These are phyloP conservation scores for Fomitopsis serialis DNA, from an alignment of 768 basidiomycete species.

Conservation along the genomic window DNA sequence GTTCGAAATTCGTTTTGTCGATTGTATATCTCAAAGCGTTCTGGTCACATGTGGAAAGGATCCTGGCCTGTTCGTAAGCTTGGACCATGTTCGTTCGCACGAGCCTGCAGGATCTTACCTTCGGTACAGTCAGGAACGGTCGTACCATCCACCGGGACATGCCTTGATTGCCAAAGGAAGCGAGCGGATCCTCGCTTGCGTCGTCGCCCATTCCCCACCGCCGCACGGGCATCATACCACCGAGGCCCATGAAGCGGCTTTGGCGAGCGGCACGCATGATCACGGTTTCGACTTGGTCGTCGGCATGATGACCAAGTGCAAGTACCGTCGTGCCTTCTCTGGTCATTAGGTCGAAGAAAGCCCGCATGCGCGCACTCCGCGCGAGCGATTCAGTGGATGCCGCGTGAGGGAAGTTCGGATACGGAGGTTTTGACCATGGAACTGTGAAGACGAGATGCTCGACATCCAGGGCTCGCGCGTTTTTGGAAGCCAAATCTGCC, in stretches of 20 bases:
- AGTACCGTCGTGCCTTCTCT: slow-evolving; percentile 33
- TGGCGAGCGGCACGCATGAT: slow-evolving; percentile 63
- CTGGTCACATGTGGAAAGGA: slow-evolving; percentile 72
- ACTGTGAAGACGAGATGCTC: slow-evolving; percentile 43
- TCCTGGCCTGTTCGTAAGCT: slow-evolving; percentile 51
- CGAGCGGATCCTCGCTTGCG: slow-evolving; percentile 23
- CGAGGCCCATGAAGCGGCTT: slow-evolving; percentile 49
- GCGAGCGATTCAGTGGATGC: neutral
- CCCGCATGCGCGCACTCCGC: slow-evolving; percentile 43
- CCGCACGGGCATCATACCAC: slow-evolving; percentile 62
- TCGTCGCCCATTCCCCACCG: slow-evolving; percentile 74
- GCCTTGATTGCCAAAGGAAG: slow-evolving; percentile 46
- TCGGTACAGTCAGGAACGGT: slow-evolving; percentile 61
- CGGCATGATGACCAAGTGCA: slow-evolving; percentile 72
- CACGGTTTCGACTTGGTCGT: slow-evolving; percentile 82
- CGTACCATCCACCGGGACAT: slow-evolving; percentile 68
- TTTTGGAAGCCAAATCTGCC: slow-evolving; percentile 41
- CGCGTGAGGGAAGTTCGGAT: slow-evolving; percentile 39
- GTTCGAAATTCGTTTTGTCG: slow-evolving; percentile 74
- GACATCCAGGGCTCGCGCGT: slow-evolving; percentile 39
- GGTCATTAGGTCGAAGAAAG: slow-evolving; percentile 45
- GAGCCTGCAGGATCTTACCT: slow-evolving; percentile 41
- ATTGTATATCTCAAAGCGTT: slow-evolving; percentile 54
- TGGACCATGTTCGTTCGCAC: neutral
- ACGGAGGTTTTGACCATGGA: slow-evolving; percentile 52